phyloP scores from a whole-genome alignment of 352 stramenopile genomes.

The Phytophthora fragariaefolia region DNA sequence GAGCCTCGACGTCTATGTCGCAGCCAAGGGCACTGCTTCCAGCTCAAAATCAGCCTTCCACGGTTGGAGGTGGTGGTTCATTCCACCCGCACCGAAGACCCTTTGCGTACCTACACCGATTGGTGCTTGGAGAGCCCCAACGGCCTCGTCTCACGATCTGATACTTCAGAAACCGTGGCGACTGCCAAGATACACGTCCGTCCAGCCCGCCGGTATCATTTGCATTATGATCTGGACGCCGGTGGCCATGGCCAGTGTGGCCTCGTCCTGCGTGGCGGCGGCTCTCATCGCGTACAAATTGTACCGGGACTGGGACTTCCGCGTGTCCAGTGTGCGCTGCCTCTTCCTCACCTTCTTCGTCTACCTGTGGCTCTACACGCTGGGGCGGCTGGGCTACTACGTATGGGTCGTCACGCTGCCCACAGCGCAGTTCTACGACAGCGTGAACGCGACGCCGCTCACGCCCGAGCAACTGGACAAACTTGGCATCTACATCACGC shows the following conservation, averaged over 20 bases:
- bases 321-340: slow-evolving; percentile 40
- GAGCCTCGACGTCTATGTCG: slow-evolving; percentile 1
- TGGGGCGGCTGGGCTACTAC: slow-evolving; percentile 24
- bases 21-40: neutral
- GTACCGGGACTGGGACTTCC: slow-evolving; percentile 44
- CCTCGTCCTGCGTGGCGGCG: slow-evolving; percentile 30
- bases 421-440: slow-evolving; percentile 11
- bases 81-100: neutral
- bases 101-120: neutral
- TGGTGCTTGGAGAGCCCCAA: neutral
- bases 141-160: slow-evolving; percentile 11
- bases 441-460: slow-evolving; percentile 27
- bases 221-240: slow-evolving; percentile 44
- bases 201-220: neutral
- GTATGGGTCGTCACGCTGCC: slow-evolving; percentile 32
- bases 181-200: neutral
- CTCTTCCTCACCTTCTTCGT: slow-evolving; percentile 54
- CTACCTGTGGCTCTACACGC: slow-evolving; percentile 40
- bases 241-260: slow-evolving; percentile 23
- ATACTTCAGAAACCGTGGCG: slow-evolving; percentile 7
- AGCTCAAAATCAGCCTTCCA: no score
- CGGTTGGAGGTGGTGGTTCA: neutral
- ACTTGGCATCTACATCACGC: slow-evolving; percentile 39
- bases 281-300: slow-evolving; percentile 38
- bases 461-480: slow-evolving; percentile 34